These are phyloP conservation scores for Stemphylium vesicarium DNA, from an alignment of 2,329 filamentous ascomycete genomes.

Conservation along the genomic window DNA sequence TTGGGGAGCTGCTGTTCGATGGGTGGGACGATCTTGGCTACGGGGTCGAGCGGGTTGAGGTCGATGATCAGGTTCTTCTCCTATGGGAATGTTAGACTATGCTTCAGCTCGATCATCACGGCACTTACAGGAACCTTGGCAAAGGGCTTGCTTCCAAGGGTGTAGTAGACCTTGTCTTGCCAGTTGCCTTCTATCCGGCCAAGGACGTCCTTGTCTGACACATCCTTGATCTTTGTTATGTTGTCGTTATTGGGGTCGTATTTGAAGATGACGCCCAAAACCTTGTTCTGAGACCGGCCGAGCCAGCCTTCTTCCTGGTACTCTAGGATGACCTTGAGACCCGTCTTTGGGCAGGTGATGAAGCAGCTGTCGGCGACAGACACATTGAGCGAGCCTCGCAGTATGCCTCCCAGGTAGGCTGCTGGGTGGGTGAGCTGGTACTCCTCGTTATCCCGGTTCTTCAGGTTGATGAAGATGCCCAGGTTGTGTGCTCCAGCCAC, in stretches of 20 bases:
- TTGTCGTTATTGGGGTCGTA: conserved; percentile 88
- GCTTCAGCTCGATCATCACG: background rate
- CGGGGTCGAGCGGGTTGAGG: conserved; percentile 79
- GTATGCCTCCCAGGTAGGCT: conserved; percentile 87
- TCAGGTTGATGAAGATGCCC: conserved; percentile 90
- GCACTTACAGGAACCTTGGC: conserved; percentile 62
- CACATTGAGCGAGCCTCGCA: conserved; percentile 83
- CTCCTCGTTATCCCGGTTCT: conserved; percentile 81
- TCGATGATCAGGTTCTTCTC: conserved; percentile 80
- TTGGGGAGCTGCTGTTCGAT: conserved; percentile 80
- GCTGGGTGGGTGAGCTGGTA: conserved; percentile 95
- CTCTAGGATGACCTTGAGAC: conserved; percentile 87
- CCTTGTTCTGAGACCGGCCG: conserved; percentile 86
- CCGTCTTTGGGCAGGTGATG: conserved; percentile 87
- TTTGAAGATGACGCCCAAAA: conserved; percentile 88
- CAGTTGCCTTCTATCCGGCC: conserved; percentile 84
- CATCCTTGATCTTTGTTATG: conserved; percentile 80
- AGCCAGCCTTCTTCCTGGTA: conserved; percentile 97
- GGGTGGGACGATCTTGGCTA: conserved; percentile 80
- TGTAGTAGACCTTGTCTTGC: conserved; percentile 74
- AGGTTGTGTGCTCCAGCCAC: conserved; percentile 91
- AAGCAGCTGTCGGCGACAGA: conserved; percentile 90
- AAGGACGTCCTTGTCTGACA: conserved; percentile 82
- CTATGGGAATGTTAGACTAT: conserved; percentile 26
- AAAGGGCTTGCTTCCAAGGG: conserved; percentile 55